phyloP scores from a whole-genome alignment of 805 yeast genomes.

The Yamadazyma sp. region DNA sequence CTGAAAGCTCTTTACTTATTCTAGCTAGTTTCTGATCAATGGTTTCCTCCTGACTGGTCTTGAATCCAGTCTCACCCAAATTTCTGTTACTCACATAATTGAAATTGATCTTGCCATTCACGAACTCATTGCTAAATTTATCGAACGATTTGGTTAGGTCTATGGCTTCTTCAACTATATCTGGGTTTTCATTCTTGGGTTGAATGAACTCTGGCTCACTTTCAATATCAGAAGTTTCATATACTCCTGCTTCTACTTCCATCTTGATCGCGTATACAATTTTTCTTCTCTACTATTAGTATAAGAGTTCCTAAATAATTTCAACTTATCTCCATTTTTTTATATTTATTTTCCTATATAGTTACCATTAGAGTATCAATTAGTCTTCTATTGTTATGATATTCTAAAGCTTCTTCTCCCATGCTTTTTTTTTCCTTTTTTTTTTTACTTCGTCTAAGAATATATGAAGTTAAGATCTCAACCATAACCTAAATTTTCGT shows the following conservation, averaged over 20 bases:
- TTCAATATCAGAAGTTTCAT: conserved; percentile 47
- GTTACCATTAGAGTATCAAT: too few relatives aligned
- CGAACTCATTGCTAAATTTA: conserved; percentile 13
- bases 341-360: too few relatives aligned
- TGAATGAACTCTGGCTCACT: conserved; percentile 18
- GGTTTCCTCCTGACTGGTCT: conserved; percentile 26
- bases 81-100: conserved; percentile 28
- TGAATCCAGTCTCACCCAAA: conserved; percentile 23
- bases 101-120: conserved; percentile 30
- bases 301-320: background rate
- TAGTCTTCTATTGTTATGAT: too few relatives aligned
- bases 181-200: conserved; percentile 5
- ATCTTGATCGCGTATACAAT: too few relatives aligned
- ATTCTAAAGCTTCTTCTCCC: background rate
- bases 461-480: too few relatives aligned
- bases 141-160: conserved; percentile 8
- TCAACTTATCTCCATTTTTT: background rate
- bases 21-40: conserved; percentile 35
- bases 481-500: conserved; percentile 50
- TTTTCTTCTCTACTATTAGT: too few relatives aligned
- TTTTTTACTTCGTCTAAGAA: background rate
- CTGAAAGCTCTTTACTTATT: conserved; percentile 38
- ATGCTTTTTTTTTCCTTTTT: background rate
- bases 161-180: conserved; percentile 18
- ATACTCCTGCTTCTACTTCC: conserved; percentile 39